A percentile compares a stretch with the other conserved stretches of the same genome.
Conservation (phyloP, 2,329 filamentous ascomycete genomes). For the Magnaporthiopsis rhizophila region DNA sequence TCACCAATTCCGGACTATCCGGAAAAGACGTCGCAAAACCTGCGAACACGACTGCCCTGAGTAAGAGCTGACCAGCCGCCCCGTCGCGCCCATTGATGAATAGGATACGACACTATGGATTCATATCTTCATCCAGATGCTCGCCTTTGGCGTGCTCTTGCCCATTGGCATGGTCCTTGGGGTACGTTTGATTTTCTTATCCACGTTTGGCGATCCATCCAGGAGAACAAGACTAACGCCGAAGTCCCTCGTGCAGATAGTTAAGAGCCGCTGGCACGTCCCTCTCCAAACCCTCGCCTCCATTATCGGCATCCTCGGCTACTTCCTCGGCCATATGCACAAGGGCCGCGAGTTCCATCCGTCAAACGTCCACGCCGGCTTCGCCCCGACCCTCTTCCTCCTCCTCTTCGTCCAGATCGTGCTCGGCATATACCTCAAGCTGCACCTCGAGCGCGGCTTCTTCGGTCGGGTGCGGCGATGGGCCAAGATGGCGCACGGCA, state of each 20-base stretch:
- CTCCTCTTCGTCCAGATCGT: conserved; percentile 68
- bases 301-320: conserved; percentile 70
- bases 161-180: conserved; percentile 67
- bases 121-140: conserved; percentile 81
- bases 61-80: conserved; percentile 9
- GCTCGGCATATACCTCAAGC: conserved; percentile 77
- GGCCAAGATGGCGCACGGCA: conserved; percentile 65
- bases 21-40: neutral
- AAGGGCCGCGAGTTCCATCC: conserved; percentile 76
- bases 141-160: conserved; percentile 87
- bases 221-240: neutral
- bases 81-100: conserved; percentile 12
- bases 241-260: conserved; percentile 49
- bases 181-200: neutral
- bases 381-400: conserved; percentile 74
- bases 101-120: conserved; percentile 83
- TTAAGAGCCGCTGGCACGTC: conserved; percentile 89
- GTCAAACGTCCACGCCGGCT: conserved; percentile 69
- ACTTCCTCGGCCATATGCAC: conserved; percentile 86
- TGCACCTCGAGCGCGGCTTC: conserved; percentile 81
- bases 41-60: neutral
- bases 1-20: neutral
- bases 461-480: conserved; percentile 68
- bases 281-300: conserved; percentile 73
- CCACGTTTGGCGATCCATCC: neutral